phyloP scores from a whole-genome alignment of 2,329 filamentous ascomycete species.

The Fonsecaea nubica region DNA sequence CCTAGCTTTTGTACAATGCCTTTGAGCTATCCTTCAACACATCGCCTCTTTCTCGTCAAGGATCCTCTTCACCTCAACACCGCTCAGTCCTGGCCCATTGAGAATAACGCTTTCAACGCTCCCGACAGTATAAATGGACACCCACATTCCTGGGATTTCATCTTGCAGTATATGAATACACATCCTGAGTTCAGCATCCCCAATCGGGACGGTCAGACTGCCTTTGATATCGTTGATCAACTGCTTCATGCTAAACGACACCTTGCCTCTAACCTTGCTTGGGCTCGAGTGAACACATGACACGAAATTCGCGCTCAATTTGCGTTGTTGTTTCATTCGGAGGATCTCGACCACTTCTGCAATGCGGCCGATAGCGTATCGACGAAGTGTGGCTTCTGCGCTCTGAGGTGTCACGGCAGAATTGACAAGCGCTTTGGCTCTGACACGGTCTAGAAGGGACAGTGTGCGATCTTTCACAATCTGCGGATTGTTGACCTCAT shows the following conservation, averaged over 20 bases:
- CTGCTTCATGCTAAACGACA: constrained; percentile 69
- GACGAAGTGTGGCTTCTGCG: constrained; percentile 64
- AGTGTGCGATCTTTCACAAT: constrained; percentile 48
- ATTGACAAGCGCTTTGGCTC: constrained; percentile 68
- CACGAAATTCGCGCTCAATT: constrained; percentile 42
- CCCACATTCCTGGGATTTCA: constrained; percentile 58
- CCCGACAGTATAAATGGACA: constrained; percentile 50
- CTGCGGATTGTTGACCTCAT: constrained; percentile 15
- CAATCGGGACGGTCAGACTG: constrained; percentile 63
- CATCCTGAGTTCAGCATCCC: constrained; percentile 54
- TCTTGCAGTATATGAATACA: constrained; percentile 57
- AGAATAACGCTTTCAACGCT: constrained; percentile 36
- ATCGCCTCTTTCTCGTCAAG: constrained; percentile 13
- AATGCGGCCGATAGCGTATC: constrained; percentile 70
- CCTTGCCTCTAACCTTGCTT: constrained; percentile 57
- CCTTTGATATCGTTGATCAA: constrained; percentile 71
- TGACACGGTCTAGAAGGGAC: constrained; percentile 74
- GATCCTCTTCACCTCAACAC: constrained; percentile 32
- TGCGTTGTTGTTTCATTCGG: constrained; percentile 61
- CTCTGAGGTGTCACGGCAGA: constrained; percentile 55
- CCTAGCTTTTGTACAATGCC: background rate
- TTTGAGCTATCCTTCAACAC: background rate
- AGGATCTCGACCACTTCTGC: constrained; percentile 73
- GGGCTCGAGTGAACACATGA: constrained; percentile 42
- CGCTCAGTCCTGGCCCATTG: constrained; percentile 35